Evolutionary conservation across 306 rosid genomes (phyloP).

Genomic region (Ceratonia siliqua): DNA sequence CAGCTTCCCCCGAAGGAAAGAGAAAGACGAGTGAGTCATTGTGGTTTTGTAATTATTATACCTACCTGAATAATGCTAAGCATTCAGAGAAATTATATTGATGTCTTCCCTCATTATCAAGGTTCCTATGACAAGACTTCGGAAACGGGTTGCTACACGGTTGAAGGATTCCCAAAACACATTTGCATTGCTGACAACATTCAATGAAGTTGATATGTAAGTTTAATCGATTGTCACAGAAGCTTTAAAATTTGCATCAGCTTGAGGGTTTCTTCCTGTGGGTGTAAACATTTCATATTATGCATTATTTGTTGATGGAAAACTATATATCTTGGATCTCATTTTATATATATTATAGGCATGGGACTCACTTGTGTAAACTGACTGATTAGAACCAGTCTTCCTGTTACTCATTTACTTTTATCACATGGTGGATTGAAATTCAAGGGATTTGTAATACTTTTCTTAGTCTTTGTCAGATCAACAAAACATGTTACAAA

Average conservation of each 20-base stretch:
- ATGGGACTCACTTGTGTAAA: background rate
- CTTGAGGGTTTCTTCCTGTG: background rate
- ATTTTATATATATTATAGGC: background rate
- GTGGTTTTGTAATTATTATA: conserved; percentile 12
- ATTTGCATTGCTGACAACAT: conserved; percentile 81
- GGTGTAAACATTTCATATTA: background rate
- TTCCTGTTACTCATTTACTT: background rate
- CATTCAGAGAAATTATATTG: background rate
- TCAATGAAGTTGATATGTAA: conserved; percentile 89
- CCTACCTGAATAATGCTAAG: conserved; percentile 20
- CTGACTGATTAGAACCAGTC: background rate
- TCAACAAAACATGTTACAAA: background rate
- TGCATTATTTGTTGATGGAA: background rate
- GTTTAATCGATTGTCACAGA: conserved; percentile 33
- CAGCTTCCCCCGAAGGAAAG: conserved; percentile 84
- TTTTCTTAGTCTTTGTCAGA: conserved; percentile 1
- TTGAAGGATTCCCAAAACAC: conserved; percentile 92
- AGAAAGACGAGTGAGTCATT: conserved; percentile 71
- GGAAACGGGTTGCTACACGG: conserved; percentile 68
- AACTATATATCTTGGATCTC: conserved; percentile 11
- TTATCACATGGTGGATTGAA: background rate
- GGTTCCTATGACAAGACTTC: conserved; percentile 90
- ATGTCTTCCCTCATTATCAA: conserved; percentile 38
- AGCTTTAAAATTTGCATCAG: conserved; percentile 7
- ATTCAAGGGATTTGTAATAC: background rate